phyloP scores from a whole-genome alignment of 441 rosid genomes.

The Croton laevigatus region DNA sequence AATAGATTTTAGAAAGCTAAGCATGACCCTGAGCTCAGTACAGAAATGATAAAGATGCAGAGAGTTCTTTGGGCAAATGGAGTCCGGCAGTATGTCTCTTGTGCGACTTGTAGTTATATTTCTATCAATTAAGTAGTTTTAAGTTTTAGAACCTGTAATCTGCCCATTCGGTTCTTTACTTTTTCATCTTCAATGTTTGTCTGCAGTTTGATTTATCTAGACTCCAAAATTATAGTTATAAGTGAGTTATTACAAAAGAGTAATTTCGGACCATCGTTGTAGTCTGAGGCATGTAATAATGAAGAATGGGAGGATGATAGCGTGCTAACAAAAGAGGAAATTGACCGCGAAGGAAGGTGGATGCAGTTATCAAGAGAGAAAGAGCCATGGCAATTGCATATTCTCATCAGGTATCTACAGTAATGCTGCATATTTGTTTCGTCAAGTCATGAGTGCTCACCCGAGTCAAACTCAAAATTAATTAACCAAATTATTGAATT shows the following conservation, averaged over 20 bases:
- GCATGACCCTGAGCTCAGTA: conserved; percentile 50
- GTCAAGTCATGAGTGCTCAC: too few species aligned
- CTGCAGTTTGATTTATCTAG: background rate
- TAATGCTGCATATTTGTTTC: too few species aligned
- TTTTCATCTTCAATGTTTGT: background rate
- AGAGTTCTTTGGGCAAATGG: conserved; percentile 59
- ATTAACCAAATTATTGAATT: too few species aligned
- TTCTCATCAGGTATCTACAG: conserved; percentile 69
- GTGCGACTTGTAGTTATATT: background rate
- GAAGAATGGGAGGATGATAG: conserved; percentile 91
- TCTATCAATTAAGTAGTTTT: background rate
- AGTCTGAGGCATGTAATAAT: conserved; percentile 68
- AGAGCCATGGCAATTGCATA: conserved; percentile 86
- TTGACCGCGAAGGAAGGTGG: conserved; percentile 67
- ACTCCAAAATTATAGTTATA: background rate
- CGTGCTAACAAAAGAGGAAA: conserved; percentile 71
- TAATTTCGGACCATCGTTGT: conserved; percentile 14
- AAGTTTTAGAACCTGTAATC: background rate
- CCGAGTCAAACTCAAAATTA: too few species aligned
- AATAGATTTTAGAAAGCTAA: conserved; percentile 80
- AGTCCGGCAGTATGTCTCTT: conserved; percentile 41
- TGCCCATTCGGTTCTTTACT: background rate
- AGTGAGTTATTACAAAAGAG: too few species aligned
- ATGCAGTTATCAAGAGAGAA: conserved; percentile 78
- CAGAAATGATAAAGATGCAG: conserved; percentile 49